These are phyloP conservation scores for Aspergillus carbonarius DNA, from an alignment of 2,329 filamentous ascomycete genomes.

Conservation along the genomic window DNA sequence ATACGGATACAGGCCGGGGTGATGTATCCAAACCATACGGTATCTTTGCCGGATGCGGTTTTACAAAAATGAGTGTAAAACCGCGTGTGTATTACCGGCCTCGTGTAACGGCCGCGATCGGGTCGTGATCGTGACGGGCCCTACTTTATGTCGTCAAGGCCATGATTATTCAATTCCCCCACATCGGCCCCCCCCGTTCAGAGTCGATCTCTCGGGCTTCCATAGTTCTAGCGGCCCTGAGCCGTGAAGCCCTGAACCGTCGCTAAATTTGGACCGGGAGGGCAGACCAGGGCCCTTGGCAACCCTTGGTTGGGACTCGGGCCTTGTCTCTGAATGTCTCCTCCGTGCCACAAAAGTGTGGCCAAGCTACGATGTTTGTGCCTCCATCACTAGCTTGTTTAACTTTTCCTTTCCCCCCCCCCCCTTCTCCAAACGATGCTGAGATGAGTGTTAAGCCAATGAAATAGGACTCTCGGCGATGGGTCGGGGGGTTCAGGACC, in stretches of 20 bases:
- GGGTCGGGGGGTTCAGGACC: not conserved
- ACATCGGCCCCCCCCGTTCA: not conserved
- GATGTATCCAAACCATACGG: not conserved
- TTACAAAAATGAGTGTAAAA: too few species aligned
- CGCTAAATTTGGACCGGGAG: not conserved
- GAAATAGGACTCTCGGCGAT: not conserved
- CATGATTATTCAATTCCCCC: constrained; percentile 7
- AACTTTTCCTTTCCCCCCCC: too few species aligned
- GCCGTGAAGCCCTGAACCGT: not conserved
- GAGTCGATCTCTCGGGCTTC: not conserved
- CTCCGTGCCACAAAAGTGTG: not conserved
- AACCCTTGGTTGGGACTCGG: not conserved
- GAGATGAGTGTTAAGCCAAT: not conserved
- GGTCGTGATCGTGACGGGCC: not conserved
- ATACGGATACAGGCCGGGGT: not conserved
- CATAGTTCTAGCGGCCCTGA: not conserved
- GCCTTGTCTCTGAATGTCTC: not conserved
- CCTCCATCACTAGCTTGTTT: not conserved
- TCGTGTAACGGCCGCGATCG: not conserved
- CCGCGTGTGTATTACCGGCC: not conserved
- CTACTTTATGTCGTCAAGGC: not conserved
- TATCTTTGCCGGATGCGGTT: not conserved
- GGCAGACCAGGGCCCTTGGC: not conserved
- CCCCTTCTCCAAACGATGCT: not conserved
- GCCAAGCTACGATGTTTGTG: not conserved